These are phyloP conservation scores for Dioscorea alata DNA, from an alignment of 106 monocot species.

Conservation along the genomic window DNA sequence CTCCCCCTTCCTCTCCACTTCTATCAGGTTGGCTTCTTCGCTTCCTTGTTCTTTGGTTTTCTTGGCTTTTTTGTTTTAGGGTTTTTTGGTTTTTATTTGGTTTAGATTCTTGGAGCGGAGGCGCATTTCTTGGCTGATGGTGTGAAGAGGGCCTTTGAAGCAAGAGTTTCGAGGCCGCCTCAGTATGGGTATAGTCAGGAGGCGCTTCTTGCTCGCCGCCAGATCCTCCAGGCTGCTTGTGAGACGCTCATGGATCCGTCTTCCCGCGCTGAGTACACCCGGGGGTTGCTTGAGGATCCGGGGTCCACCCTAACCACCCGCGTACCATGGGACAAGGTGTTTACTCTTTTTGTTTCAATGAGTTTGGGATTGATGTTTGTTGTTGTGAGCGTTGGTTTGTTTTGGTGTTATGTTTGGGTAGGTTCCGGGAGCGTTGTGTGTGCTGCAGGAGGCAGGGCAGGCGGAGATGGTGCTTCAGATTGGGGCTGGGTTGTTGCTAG, in stretches of 20 bases:
- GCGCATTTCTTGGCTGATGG: slow-evolving; percentile 80
- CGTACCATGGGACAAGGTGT: slow-evolving; percentile 78
- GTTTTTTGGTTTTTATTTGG: neutral
- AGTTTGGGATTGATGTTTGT: too few species aligned
- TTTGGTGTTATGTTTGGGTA: slow-evolving; percentile 7
- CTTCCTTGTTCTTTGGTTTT: neutral
- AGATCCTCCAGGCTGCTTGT: slow-evolving; percentile 84
- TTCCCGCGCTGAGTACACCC: slow-evolving; percentile 57
- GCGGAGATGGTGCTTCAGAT: slow-evolving; percentile 52
- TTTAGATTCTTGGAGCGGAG: slow-evolving; percentile 78
- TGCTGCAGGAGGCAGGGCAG: slow-evolving; percentile 84
- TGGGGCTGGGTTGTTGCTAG: slow-evolving; percentile 50
- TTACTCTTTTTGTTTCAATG: neutral
- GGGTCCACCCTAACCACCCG: slow-evolving; percentile 34
- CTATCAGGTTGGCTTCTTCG: slow-evolving; percentile 39
- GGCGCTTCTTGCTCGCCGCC: slow-evolving; percentile 66
- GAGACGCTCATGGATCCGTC: slow-evolving; percentile 45
- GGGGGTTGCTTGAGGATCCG: slow-evolving; percentile 49
- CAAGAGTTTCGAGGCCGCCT: slow-evolving; percentile 55
- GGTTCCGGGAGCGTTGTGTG: slow-evolving; percentile 83
- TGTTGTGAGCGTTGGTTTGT: neutral
- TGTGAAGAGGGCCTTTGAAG: slow-evolving; percentile 73
- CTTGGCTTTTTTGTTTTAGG: too few species aligned
- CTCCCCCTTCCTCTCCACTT: slow-evolving; percentile 76
- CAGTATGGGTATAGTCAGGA: slow-evolving; percentile 72